Evolutionary conservation across 2,329 filamentous ascomycete species (phyloP).

Genomic region (Bertia moriformis): DNA sequence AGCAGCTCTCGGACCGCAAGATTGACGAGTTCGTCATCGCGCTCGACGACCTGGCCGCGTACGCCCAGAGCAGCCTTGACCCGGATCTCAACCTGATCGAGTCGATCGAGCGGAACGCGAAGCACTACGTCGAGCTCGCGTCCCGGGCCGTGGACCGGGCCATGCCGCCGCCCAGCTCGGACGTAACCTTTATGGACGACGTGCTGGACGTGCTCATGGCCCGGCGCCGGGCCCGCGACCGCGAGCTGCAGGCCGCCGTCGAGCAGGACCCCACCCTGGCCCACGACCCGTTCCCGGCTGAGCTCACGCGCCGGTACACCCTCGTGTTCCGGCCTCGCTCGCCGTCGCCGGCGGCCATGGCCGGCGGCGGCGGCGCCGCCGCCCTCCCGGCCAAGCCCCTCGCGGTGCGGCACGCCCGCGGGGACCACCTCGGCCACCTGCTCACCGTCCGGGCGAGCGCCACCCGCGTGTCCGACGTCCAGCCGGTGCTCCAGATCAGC

Average conservation of each 20-base stretch:
- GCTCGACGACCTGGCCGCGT: constrained; percentile 74
- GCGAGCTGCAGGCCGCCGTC: constrained; percentile 53
- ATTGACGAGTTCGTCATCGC: constrained; percentile 70
- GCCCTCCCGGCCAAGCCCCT: constrained; percentile 16
- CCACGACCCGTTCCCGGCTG: constrained; percentile 73
- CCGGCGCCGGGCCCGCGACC: constrained; percentile 74
- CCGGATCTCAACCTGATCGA: constrained; percentile 63
- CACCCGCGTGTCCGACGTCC: too few species aligned
- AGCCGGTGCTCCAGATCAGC: too few species aligned
- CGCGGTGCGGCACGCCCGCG: too few species aligned
- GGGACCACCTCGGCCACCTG: too few species aligned
- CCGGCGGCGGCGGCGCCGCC: too few species aligned
- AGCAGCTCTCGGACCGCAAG: constrained; percentile 71
- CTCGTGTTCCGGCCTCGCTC: constrained; percentile 88
- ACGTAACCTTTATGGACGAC: constrained; percentile 90
- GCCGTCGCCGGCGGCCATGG: constrained; percentile 47
- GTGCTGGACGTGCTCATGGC: constrained; percentile 94
- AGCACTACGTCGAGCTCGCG: constrained; percentile 87
- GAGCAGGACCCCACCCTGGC: constrained; percentile 52
- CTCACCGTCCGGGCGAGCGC: too few species aligned
- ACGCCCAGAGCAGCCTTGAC: constrained; percentile 57
- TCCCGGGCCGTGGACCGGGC: constrained; percentile 77
- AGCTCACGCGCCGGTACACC: constrained; percentile 84
- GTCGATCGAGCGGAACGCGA: constrained; percentile 78
- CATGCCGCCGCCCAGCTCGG: constrained; percentile 64